A percentile compares a stretch with the other conserved stretches of the same genome.
Evolutionary conservation across 176 grass and related monocot genomes (phyloP).

Genomic region (Raddia distichophylla): DNA sequence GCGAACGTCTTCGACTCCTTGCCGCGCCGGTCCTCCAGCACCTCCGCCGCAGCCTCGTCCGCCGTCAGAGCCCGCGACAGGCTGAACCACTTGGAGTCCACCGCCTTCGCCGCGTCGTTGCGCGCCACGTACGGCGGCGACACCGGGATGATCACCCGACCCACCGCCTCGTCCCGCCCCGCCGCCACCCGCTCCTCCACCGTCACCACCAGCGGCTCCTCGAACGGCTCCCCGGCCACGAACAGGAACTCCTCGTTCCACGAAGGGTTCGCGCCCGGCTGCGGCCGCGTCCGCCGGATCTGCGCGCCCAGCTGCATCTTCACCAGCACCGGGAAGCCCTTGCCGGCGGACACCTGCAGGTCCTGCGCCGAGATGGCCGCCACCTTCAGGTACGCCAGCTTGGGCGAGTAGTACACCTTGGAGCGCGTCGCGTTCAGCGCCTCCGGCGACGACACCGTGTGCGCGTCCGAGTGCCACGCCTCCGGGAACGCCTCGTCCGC

Average conservation of each 20-base stretch:
- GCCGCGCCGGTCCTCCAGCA: background rate
- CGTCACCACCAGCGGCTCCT: constrained; percentile 71
- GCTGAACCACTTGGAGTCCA: constrained; percentile 68
- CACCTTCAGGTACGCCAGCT: constrained; percentile 67
- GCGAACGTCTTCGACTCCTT: constrained; percentile 49
- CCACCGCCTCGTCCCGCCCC: constrained; percentile 53
- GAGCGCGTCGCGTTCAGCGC: constrained; percentile 48
- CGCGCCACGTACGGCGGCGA: constrained; percentile 23
- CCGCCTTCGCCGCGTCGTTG: constrained; percentile 53
- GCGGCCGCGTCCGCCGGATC: constrained; percentile 41
- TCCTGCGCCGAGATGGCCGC: constrained; percentile 64
- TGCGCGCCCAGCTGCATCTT: constrained; percentile 65
- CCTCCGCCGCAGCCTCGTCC: constrained; percentile 49
- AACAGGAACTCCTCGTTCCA: constrained; percentile 96
- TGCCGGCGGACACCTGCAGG: constrained; percentile 44
- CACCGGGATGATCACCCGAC: constrained; percentile 49
- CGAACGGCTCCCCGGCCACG: constrained; percentile 71
- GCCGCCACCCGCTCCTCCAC: constrained; percentile 66
- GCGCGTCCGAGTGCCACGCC: constrained; percentile 84
- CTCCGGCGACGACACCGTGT: constrained; percentile 35
- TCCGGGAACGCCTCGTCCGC: constrained; percentile 82
- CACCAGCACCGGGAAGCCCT: background rate
- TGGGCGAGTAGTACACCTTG: constrained; percentile 83
- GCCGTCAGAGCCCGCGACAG: constrained; percentile 43
- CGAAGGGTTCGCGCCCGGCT: constrained; percentile 39